Evolutionary conservation across 352 stramenopile genomes (phyloP), one percentile per base, ranked within the genome.

Genomic region (Saprolegnia parasitica): DNA sequence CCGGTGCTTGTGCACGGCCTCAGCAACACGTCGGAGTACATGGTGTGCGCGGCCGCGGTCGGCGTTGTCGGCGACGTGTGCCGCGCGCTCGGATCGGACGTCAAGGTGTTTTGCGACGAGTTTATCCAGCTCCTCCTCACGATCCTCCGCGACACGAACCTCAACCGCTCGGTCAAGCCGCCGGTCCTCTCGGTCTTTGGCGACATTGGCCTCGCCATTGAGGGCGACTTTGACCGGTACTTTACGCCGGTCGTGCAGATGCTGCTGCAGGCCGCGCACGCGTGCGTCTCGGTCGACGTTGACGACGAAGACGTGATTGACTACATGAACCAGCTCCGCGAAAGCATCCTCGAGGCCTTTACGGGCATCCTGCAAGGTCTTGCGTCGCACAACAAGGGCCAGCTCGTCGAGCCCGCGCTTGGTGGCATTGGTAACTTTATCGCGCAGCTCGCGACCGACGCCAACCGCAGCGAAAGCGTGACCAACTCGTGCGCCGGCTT

Each of bases 291-390:
- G 16, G 93, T 96, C 56, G 77, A 87, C 23, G 91, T 90, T 6
- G 91, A 98, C 65, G 96, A 99, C 73, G 96, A 99, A 68, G 96
- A 99, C 60, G 85, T 98, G n/a, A 90, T 99, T 71, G 94, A 98
- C 49, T 99, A 98, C 77, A 96, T 99, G 75, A 99, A 99, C 79
- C 81, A 89, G 61, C 82, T 99, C 11, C 86, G 96, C 56, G 92
- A 98, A 73, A 92, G 88, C 70, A 96, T 99, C 47, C 77, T 99
- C 35, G 96, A 99, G 74, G 96, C 95, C 18, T 97, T 98, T 63
- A 98, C 93, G 35, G 96, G 96, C 29, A 98, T 99, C 72, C 79
- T 98, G 21, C 93, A 98, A 74, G 96, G 96, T 21, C 81, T 98
- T 5, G 88, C 89, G 32, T 93, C 94, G 67, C 93, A 85, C 23